Evolutionary conservation across 2,329 filamentous ascomycete genomes (phyloP).

Genomic region (Neofusicoccum parvum): DNA sequence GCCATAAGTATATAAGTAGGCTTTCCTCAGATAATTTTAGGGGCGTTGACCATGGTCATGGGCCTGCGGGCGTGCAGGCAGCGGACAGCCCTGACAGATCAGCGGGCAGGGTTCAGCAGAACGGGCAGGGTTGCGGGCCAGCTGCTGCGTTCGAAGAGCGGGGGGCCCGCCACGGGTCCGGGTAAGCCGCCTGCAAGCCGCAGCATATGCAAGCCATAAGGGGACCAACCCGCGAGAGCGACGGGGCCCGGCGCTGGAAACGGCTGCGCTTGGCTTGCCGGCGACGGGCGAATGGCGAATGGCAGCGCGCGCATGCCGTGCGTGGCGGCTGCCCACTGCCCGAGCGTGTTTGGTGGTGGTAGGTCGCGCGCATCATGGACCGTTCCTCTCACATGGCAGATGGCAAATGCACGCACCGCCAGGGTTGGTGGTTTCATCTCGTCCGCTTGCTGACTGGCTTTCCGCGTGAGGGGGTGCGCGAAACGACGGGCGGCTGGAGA

Average conservation of each 20-base stretch:
- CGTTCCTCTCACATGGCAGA: not conserved
- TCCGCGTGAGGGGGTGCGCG: not conserved
- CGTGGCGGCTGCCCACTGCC: not conserved
- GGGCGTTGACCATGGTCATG: conserved; percentile 3
- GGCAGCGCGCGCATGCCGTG: not conserved
- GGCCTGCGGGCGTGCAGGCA: not conserved
- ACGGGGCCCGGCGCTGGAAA: too few relatives aligned
- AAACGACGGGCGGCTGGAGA: not conserved
- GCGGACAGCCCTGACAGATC: not conserved
- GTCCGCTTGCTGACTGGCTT: not conserved
- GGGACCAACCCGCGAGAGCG: too few relatives aligned
- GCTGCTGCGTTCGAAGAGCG: too few relatives aligned
- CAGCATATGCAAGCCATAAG: too few relatives aligned
- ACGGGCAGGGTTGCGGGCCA: too few relatives aligned
- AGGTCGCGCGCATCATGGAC: conserved; percentile 2
- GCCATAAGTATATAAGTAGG: not conserved
- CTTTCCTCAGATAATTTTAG: not conserved
- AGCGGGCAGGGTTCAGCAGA: not conserved
- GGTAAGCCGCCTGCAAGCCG: too few relatives aligned
- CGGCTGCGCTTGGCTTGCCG: too few relatives aligned
- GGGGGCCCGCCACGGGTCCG: too few relatives aligned
- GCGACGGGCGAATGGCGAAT: not conserved
- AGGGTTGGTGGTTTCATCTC: not conserved
- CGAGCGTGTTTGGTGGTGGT: not conserved
- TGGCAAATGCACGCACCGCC: not conserved